phyloP scores from a whole-genome alignment of 352 stramenopile genomes.

The Globisporangium polare region DNA sequence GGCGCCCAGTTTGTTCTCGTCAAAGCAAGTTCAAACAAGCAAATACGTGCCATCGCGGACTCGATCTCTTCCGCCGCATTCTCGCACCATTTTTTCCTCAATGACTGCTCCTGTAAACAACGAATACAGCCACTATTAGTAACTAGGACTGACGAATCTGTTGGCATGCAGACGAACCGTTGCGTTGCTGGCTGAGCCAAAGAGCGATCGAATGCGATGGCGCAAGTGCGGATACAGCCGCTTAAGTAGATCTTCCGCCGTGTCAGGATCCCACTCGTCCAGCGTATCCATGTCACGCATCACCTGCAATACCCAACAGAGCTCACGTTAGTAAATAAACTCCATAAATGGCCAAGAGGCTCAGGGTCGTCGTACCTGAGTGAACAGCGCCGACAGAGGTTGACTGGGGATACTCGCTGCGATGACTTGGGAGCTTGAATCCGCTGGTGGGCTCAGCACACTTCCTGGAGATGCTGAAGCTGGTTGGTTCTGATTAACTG shows the following conservation, averaged over 20 bases:
- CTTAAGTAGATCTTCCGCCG: conserved; percentile 11
- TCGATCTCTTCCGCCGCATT: conserved; percentile 13
- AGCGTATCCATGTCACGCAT: conserved; percentile 19
- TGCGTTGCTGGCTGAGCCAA: not conserved
- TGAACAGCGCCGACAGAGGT: conserved; percentile 11
- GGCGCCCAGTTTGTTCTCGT: not conserved
- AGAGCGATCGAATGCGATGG: conserved; percentile 11
- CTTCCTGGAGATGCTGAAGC: too few relatives aligned
- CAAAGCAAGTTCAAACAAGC: not conserved
- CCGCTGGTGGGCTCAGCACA: not conserved
- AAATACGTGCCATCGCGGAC: conserved; percentile 4
- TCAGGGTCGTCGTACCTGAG: not conserved
- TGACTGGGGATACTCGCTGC: not conserved
- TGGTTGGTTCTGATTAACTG: not conserved
- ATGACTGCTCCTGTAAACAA: not conserved
- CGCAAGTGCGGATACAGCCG: conserved; percentile 14
- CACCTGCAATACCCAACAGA: not conserved
- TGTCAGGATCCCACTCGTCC: conserved; percentile 17
- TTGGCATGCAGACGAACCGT: not conserved
- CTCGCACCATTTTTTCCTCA: conserved; percentile 13
- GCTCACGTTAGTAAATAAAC: too few relatives aligned
- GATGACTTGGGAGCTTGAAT: not conserved
- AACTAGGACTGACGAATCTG: not conserved
- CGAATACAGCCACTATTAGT: not conserved
- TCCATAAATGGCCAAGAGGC: not conserved